A percentile compares a stretch with the other conserved stretches of the same genome.
Conservation (phyloP, 352 stramenopile genomes). For the Phytophthora chlamydospora region DNA sequence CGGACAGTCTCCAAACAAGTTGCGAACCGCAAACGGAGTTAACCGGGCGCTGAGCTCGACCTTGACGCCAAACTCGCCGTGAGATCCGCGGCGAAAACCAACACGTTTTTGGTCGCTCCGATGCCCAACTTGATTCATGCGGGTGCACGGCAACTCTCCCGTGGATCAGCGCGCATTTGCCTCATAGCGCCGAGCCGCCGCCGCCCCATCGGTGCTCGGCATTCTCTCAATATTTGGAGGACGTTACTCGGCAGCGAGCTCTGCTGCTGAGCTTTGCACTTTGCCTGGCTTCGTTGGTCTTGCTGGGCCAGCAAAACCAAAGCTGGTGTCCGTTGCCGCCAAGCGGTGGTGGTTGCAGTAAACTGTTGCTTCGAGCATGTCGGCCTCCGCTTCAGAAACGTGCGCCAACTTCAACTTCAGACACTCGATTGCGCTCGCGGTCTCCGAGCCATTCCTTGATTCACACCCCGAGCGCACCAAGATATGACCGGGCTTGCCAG, state of each 20-base stretch:
- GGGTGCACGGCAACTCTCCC: constrained; percentile 23
- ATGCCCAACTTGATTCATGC: constrained; percentile 34
- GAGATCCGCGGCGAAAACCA: neutral
- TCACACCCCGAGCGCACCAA: neutral
- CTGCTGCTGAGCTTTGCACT: neutral
- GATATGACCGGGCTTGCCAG: constrained; percentile 14
- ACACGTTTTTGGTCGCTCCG: constrained; percentile 26
- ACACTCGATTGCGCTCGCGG: neutral
- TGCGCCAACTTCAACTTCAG: constrained; percentile 30
- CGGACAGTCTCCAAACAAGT: too few relatives aligned
- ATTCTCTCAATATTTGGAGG: constrained; percentile 5
- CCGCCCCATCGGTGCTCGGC: neutral
- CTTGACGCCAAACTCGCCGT: constrained; percentile 41
- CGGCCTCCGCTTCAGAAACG: constrained; percentile 14
- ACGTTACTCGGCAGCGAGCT: neutral
- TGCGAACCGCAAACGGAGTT: too few relatives aligned
- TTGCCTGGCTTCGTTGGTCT: neutral
- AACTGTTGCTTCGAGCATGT: neutral
- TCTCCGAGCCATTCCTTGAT: constrained; percentile 25
- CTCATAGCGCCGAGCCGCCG: neutral
- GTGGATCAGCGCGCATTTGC: constrained; percentile 5
- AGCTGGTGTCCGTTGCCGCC: constrained; percentile 1
- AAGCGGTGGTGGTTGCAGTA: constrained; percentile 17
- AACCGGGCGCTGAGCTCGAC: too few relatives aligned
- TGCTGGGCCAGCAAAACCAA: neutral